Conservation (phyloP, 192 early-diverging fungal species). For the Entophlyctis helioformis region DNA sequence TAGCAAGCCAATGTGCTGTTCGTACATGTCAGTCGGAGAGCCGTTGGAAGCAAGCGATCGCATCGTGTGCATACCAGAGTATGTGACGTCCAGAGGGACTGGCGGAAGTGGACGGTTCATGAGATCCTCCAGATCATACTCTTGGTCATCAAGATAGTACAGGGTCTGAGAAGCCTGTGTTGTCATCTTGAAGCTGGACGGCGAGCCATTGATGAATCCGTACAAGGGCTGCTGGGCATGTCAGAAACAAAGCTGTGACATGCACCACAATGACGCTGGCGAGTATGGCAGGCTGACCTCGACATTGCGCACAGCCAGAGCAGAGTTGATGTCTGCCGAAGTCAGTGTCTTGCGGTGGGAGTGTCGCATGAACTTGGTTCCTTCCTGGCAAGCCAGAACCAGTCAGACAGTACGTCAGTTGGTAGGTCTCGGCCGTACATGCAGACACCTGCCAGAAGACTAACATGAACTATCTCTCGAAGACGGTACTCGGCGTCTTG, state of each 20-base stretch:
- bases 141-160: conserved; percentile 89
- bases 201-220: conserved; percentile 63
- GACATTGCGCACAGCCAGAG: conserved; percentile 80
- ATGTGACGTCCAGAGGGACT: conserved; percentile 79
- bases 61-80: conserved; percentile 40
- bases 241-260: background rate
- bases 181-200: conserved; percentile 54
- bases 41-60: background rate
- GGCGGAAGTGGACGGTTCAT: conserved; percentile 77
- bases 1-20: conserved; percentile 97
- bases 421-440: conserved; percentile 1
- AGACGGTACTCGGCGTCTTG: conserved; percentile 94
- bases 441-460: background rate
- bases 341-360: conserved; percentile 70
- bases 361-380: conserved; percentile 94
- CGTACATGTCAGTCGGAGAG: background rate
- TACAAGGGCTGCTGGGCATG: conserved; percentile 64
- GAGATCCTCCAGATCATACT: conserved; percentile 82
- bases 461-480: conserved; percentile 76
- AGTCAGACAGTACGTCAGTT: background rate
- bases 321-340: conserved; percentile 80
- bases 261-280: background rate
- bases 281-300: conserved; percentile 42
- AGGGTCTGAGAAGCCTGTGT: conserved; percentile 39
- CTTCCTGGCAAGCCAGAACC: conserved; percentile 45